Evolutionary conservation across 2,329 filamentous ascomycete genomes (phyloP).

Genomic region (Epicoccum sorghinum): DNA sequence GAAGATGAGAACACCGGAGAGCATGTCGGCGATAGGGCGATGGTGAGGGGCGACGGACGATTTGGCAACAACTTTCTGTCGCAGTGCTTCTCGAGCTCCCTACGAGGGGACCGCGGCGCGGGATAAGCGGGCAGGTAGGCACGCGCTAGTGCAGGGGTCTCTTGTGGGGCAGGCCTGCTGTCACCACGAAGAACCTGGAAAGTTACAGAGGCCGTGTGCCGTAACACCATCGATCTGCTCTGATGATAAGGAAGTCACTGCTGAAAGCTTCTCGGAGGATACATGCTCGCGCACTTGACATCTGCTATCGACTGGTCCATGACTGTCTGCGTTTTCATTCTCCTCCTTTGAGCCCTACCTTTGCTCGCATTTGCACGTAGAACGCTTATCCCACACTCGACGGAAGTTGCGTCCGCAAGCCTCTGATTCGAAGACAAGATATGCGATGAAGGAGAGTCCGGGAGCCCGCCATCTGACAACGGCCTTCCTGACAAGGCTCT

Average conservation of each 20-base stretch:
- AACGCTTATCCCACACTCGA: no score
- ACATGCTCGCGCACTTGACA: no score
- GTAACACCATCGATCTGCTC: background rate
- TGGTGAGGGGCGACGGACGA: background rate
- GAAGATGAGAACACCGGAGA: slow-evolving; percentile 96
- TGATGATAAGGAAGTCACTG: no score
- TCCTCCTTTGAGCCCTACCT: no score
- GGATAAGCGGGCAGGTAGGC: background rate
- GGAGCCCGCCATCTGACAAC: background rate
- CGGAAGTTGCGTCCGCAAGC: no score
- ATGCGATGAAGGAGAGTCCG: background rate
- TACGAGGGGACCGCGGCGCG: slow-evolving; percentile 10
- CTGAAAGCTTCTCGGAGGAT: no score
- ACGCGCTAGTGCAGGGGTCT: slow-evolving; percentile 12
- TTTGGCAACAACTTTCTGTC: slow-evolving; percentile 2
- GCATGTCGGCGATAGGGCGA: slow-evolving; percentile 62
- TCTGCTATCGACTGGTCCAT: no score
- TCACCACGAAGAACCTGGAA: background rate
- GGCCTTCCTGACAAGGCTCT: background rate
- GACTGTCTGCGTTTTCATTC: no score
- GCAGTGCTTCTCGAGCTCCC: slow-evolving; percentile 13
- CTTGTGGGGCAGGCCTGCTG: slow-evolving; percentile 2
- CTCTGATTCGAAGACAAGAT: no score
- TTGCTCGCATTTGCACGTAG: no score
- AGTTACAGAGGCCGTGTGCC: no score